These are phyloP conservation scores for Nicotiana noctiflora DNA, from an alignment of 257 asterid species.

Conservation along the genomic window DNA sequence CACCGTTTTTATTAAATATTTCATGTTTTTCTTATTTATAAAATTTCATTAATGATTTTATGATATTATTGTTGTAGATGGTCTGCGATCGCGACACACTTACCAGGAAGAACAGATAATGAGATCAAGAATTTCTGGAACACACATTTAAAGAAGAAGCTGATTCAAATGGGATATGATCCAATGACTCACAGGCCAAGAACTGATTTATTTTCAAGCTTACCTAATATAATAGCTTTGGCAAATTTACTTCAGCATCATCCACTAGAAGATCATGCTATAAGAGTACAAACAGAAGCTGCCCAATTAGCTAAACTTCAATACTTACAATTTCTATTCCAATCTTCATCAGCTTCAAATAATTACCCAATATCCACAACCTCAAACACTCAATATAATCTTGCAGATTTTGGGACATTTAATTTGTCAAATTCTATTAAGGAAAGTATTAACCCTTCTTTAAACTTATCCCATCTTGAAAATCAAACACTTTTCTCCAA, in stretches of 20 bases:
- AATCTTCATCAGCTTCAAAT: slow-evolving; percentile 17
- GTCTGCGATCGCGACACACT: slow-evolving; percentile 79
- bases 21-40: neutral
- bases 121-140: slow-evolving; percentile 77
- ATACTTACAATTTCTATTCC: slow-evolving; percentile 45
- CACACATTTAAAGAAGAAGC: slow-evolving; percentile 80
- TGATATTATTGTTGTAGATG: slow-evolving; percentile 32
- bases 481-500: slow-evolving; percentile 29
- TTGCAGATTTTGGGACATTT: neutral
- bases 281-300: slow-evolving; percentile 39
- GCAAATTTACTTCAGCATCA: slow-evolving; percentile 61
- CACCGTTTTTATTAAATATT: too few relatives aligned
- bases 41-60: neutral
- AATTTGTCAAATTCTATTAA: neutral
- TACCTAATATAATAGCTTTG: slow-evolving; percentile 70
- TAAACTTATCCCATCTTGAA: slow-evolving; percentile 17
- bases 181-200: slow-evolving; percentile 87
- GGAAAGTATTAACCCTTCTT: slow-evolving; percentile 3
- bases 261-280: slow-evolving; percentile 49
- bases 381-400: slow-evolving; percentile 7
- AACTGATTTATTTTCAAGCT: slow-evolving; percentile 61
- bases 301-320: slow-evolving; percentile 39
- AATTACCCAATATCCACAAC: neutral
- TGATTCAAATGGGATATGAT: slow-evolving; percentile 83
- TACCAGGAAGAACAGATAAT: slow-evolving; percentile 58